Evolutionary conservation across 164 flowering plant genomes (phyloP).

Genomic region (Vitis cinerea): DNA sequence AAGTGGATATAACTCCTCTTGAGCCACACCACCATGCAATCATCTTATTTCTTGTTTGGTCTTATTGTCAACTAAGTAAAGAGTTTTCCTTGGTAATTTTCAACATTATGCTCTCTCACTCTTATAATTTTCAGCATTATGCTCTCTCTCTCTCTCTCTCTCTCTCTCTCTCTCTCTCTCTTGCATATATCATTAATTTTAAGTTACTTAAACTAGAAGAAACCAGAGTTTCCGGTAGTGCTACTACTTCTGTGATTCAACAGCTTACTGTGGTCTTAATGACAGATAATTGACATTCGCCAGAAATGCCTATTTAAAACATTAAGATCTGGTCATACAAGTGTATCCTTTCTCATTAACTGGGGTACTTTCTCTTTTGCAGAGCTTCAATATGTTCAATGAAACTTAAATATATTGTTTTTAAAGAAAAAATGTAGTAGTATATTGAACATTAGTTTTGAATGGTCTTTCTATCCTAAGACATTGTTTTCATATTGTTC

Average conservation of each 20-base stretch:
- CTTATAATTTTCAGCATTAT: no score
- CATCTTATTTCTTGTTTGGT: no score
- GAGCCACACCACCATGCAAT: no score
- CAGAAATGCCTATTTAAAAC: slow-evolving; percentile 77
- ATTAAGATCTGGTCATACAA: slow-evolving; percentile 77
- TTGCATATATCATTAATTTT: not conserved
- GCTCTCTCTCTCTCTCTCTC: not conserved
- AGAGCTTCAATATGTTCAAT: not conserved
- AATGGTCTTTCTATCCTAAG: not conserved
- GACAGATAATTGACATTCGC: slow-evolving; percentile 76
- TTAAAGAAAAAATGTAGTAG: no score
- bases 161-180: not conserved
- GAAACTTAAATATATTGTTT: not conserved
- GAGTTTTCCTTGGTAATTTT: no score
- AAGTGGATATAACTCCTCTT: no score
- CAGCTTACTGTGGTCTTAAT: slow-evolving; percentile 22
- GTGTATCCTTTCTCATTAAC: slow-evolving; percentile 65
- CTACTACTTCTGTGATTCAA: slow-evolving; percentile 1
- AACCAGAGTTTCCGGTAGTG: no score
- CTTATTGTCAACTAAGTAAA: no score
- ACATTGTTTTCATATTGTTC: not conserved
- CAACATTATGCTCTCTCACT: no score
- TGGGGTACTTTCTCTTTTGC: not conserved
- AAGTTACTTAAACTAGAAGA: no score
- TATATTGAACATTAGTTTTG: not conserved